phyloP scores from a whole-genome alignment of 2,329 filamentous ascomycete genomes.

The Scleromitrula shiraiana region DNA sequence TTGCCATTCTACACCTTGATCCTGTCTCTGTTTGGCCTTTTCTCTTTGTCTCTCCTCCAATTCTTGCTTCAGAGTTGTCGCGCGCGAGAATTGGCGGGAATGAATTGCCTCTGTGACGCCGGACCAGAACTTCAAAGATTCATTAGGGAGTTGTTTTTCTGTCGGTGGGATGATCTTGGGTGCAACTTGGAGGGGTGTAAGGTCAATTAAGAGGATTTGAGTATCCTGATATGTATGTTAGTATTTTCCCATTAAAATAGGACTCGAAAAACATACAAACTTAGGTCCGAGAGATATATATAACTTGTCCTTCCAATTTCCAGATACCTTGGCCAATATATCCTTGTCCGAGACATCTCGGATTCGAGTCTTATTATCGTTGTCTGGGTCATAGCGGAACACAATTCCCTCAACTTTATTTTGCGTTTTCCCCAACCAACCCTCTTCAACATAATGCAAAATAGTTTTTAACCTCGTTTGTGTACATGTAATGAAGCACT shows the following conservation, averaged over 20 bases:
- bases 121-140: conserved; percentile 82
- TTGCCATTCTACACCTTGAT: conserved; percentile 60
- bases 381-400: conserved; percentile 82
- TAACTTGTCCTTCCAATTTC: conserved; percentile 73
- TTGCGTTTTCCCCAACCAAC: conserved; percentile 85
- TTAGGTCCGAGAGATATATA: conserved; percentile 53
- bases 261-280: conserved; percentile 39
- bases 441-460: conserved; percentile 86
- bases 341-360: conserved; percentile 83
- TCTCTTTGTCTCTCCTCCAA: conserved; percentile 84
- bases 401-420: conserved; percentile 88
- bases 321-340: conserved; percentile 72
- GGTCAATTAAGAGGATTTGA: conserved; percentile 74
- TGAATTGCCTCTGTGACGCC: conserved; percentile 80
- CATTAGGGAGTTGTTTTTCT: conserved; percentile 76
- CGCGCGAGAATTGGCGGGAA: conserved; percentile 72
- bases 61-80: conserved; percentile 81
- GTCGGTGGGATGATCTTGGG: conserved; percentile 72
- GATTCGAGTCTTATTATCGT: conserved; percentile 70
- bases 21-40: conserved; percentile 73
- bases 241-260: conserved; percentile 30
- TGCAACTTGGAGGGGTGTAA: conserved; percentile 72
- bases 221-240: conserved; percentile 37
- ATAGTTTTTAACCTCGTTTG: conserved; percentile 88
- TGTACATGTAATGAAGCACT: conserved; percentile 82